Evolutionary conservation across 176 grass and related monocot species (phyloP).

Genomic region (Hordeum marinum): DNA sequence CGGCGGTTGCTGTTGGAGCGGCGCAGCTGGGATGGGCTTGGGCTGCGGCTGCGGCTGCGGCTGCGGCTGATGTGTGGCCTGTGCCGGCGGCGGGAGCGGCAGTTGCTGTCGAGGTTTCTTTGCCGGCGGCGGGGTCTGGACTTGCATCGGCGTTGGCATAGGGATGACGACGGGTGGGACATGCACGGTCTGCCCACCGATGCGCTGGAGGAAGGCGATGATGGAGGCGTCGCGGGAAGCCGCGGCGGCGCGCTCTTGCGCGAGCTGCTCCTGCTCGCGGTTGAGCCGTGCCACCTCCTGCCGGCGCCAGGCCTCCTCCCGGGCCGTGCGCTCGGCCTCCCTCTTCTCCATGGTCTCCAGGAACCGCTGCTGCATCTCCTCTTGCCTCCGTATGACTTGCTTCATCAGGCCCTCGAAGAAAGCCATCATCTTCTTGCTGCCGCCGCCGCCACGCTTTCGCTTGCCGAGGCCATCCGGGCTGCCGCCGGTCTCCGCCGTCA

Average conservation of each 20-base stretch:
- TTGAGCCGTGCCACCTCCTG: slow-evolving; percentile 87
- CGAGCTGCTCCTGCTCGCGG: slow-evolving; percentile 80
- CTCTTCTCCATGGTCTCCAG: slow-evolving; percentile 79
- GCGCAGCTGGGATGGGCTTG: slow-evolving; percentile 30
- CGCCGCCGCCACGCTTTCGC: slow-evolving; percentile 40
- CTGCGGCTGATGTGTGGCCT: not conserved
- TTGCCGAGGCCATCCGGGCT: slow-evolving; percentile 44
- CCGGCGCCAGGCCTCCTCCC: slow-evolving; percentile 84
- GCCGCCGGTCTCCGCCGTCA: slow-evolving; percentile 57
- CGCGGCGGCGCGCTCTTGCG: slow-evolving; percentile 70
- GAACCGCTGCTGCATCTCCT: slow-evolving; percentile 82
- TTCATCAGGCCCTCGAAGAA: slow-evolving; percentile 87
- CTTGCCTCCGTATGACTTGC: slow-evolving; percentile 73
- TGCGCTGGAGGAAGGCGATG: slow-evolving; percentile 77
- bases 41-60: not conserved
- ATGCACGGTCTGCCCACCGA: slow-evolving; percentile 53
- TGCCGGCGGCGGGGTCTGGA: slow-evolving; percentile 5
- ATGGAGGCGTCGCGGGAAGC: slow-evolving; percentile 73
- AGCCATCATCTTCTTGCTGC: slow-evolving; percentile 61
- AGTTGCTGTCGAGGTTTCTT: slow-evolving; percentile 37
- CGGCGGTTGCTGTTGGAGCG: slow-evolving; percentile 43
- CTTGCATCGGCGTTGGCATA: slow-evolving; percentile 4
- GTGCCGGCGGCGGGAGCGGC: not conserved
- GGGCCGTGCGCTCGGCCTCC: slow-evolving; percentile 73
- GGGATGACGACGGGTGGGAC: slow-evolving; percentile 4